phyloP scores from a whole-genome alignment of 2,329 filamentous ascomycete species.

The Penicillium griseofulvum region DNA sequence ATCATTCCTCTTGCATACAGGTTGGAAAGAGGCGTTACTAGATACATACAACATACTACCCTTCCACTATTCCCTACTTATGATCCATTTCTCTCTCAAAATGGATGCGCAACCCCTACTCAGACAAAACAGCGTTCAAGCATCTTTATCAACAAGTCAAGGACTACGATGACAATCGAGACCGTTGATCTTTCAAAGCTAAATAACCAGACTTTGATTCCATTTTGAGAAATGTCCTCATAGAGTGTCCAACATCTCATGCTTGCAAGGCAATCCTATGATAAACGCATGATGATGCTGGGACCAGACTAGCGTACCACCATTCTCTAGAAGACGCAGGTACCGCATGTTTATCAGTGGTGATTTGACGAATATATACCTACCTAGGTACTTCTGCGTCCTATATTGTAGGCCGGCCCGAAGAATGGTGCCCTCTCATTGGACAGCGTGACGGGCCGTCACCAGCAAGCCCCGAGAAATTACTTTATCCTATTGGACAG shows the following conservation, averaged over 20 bases:
- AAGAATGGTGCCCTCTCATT: background rate
- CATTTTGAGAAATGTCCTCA: background rate
- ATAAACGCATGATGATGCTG: background rate
- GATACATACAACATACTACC: too few species aligned
- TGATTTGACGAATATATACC: too few species aligned
- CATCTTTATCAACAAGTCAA: background rate
- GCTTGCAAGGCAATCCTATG: background rate
- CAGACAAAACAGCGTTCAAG: background rate
- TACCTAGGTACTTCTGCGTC: background rate
- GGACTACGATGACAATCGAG: background rate
- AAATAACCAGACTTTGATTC: background rate
- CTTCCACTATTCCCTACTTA: too few species aligned
- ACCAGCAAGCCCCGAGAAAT: background rate
- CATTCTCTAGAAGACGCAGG: background rate
- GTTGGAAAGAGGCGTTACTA: too few species aligned
- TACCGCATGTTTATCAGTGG: too few species aligned
- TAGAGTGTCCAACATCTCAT: background rate
- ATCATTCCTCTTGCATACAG: background rate
- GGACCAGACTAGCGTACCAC: background rate
- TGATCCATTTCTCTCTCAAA: background rate
- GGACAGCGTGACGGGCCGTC: background rate
- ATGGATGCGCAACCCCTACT: background rate
- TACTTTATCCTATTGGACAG: background rate
- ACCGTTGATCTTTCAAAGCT: background rate
- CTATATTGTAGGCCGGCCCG: background rate